Evolutionary conservation across 2,329 filamentous ascomycete genomes (phyloP).

Genomic region (Trichoderma asperellum): DNA sequence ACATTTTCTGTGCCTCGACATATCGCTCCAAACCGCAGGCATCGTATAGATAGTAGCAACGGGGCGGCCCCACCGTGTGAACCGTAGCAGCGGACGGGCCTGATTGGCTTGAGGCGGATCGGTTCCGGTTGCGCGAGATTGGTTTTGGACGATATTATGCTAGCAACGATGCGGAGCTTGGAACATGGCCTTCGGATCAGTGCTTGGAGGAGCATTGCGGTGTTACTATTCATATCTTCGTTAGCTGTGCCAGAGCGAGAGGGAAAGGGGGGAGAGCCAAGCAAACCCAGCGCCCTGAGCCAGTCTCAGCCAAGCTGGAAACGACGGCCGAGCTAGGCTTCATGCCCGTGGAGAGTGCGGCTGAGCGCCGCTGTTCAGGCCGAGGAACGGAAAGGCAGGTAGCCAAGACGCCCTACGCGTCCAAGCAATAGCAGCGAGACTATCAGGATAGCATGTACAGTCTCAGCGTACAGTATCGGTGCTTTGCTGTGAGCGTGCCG

Average conservation of each 20-base stretch:
- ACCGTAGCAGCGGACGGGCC: neutral
- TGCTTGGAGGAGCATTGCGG: neutral
- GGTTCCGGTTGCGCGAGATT: neutral
- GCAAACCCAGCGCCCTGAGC: neutral
- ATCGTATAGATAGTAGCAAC: neutral
- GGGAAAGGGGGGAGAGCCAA: neutral
- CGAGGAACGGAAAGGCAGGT: neutral
- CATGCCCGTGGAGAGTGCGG: conserved; percentile 1
- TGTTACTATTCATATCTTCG: neutral
- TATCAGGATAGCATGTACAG: too few relatives aligned
- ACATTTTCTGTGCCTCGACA: conserved; percentile 2
- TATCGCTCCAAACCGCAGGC: neutral
- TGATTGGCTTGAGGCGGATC: neutral
- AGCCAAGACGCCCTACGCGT: neutral
- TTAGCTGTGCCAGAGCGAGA: neutral
- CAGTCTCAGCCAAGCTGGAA: neutral
- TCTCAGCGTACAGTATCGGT: neutral
- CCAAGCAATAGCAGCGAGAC: neutral
- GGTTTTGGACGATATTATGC: neutral
- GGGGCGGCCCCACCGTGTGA: conserved; percentile 17
- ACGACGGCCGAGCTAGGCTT: neutral
- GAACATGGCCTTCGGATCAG: conserved; percentile 1
- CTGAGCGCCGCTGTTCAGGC: neutral
- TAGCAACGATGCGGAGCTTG: neutral
- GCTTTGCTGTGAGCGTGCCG: neutral